Evolutionary conservation across 176 grass and related monocot genomes (phyloP).

Genomic region (Oryza officinalis): DNA sequence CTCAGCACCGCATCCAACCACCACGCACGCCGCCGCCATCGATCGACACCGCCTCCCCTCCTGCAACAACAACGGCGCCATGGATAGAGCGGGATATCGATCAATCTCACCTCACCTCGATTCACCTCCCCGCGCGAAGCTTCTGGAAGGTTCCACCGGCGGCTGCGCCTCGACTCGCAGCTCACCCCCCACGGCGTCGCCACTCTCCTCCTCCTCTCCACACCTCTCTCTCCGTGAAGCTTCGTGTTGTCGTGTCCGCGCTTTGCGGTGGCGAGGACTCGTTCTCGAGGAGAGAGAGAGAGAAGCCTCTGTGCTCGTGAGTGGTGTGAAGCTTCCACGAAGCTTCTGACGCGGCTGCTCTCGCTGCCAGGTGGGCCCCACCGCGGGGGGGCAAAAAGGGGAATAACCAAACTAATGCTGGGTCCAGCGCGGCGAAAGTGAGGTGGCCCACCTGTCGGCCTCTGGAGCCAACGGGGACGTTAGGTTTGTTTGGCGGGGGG

Average conservation of each 20-base stretch:
- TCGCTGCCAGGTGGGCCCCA: constrained; percentile 41
- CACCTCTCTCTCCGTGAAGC: background rate
- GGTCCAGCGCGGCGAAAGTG: background rate
- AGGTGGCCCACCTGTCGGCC: constrained; percentile 31
- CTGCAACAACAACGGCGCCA: background rate
- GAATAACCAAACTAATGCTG: background rate
- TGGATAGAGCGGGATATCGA: background rate
- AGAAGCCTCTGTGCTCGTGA: background rate
- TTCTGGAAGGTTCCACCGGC: constrained; percentile 27
- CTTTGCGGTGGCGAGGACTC: constrained; percentile 43
- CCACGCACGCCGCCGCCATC: background rate
- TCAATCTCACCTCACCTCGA: constrained; percentile 18
- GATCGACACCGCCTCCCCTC: background rate
- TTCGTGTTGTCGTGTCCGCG: constrained; percentile 2
- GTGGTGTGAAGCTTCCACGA: constrained; percentile 41
- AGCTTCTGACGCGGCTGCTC: constrained; percentile 27
- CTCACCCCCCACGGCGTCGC: constrained; percentile 3
- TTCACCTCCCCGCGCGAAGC: background rate
- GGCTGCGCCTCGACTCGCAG: background rate
- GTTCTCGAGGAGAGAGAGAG: constrained; percentile 24
- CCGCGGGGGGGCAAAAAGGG: background rate
- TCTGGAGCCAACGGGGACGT: background rate
- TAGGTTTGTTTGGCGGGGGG: constrained; percentile 28
- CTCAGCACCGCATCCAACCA: background rate
- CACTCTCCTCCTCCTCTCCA: background rate